Evolutionary conservation across 176 grass and related monocot genomes (phyloP), one percentile per base, ranked within the genome.

Genomic region (Carex parvula): DNA sequence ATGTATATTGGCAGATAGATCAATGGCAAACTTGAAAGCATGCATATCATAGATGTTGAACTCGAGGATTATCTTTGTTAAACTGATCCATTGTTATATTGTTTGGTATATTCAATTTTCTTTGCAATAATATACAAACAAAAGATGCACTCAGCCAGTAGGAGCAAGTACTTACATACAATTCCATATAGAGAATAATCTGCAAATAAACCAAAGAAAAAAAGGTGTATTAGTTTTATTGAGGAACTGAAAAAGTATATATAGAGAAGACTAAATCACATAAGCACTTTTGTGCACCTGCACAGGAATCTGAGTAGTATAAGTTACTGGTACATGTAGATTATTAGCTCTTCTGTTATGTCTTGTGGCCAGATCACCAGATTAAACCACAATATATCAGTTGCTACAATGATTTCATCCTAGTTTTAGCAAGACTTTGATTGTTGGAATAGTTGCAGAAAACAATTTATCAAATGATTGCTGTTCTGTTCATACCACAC

Each of bases 101-200:
- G 65, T 59, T 29, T 60, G 17, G 33, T 70, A 13, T 75, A 74
- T 53, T 29, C 4, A 4, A 63, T 24, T 57, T 60, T 52, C 9
- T 75, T 87, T 64, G 8, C 48, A 22, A 9, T 50, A 24, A 77
- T 62, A 21, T 62, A 8, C 7, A 21, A 62, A 24, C 21, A 22
- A 60, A 32, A 21, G 57, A 41, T 77, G 18, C 2, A 65, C 56
- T 30, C 41, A 52, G 11, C 9, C 35, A 18, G 21, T 5, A 84
- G 48, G 24, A 76, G 21, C 7, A 50, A 53, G 52, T 83, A 94
- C 95, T 95, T 95, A 98, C 95, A 85, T 98, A 98, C 7, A 98
- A 68, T 81, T 98, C 95, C 70, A 93, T 60, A 64, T 98, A 98
- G 11, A 98, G 84, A 16, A 93, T 88, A 88, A 98, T 90, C 95